phyloP scores from a whole-genome alignment of 1,284 basidiomycete genomes.

The Cutaneotrichosporon sp. region DNA sequence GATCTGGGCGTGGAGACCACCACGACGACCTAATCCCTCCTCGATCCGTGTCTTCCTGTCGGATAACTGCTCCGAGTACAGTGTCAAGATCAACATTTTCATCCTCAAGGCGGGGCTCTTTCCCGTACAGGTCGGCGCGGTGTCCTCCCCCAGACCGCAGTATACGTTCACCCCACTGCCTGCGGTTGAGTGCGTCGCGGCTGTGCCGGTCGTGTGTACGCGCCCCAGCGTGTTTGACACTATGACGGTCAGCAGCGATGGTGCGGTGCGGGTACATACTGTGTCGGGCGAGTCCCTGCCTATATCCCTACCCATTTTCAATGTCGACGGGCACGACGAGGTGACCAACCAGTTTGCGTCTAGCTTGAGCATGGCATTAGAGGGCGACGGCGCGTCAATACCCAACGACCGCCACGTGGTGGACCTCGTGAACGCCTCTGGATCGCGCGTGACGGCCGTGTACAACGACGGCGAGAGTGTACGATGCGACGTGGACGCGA shows the following conservation, averaged over 20 bases:
- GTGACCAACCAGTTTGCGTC: slow-evolving; percentile 30
- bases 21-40: slow-evolving; percentile 48
- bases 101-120: slow-evolving; percentile 50
- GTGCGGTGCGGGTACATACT: slow-evolving; percentile 56
- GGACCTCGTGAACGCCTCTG: slow-evolving; percentile 47
- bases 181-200: slow-evolving; percentile 52
- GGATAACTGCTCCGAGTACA: slow-evolving; percentile 26
- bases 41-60: slow-evolving; percentile 38
- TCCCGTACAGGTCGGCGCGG: slow-evolving; percentile 52
- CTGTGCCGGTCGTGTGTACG: slow-evolving; percentile 59
- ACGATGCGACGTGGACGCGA: slow-evolving; percentile 53
- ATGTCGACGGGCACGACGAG: slow-evolving; percentile 28
- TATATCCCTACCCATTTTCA: slow-evolving; percentile 19
- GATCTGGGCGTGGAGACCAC: slow-evolving; percentile 33
- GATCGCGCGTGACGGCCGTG: slow-evolving; percentile 52
- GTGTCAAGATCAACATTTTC: slow-evolving; percentile 48
- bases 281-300: slow-evolving; percentile 55
- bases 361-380: slow-evolving; percentile 31
- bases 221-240: slow-evolving; percentile 62
- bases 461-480: slow-evolving; percentile 54
- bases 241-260: slow-evolving; percentile 57
- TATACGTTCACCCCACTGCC: slow-evolving; percentile 19
- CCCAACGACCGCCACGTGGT: slow-evolving; percentile 7
- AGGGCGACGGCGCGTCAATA: slow-evolving; percentile 10
- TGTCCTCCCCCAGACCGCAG: slow-evolving; percentile 46